Evolutionary conservation across 2,329 filamentous ascomycete genomes (phyloP).

Genomic region (Ophiostoma fasciatum): DNA sequence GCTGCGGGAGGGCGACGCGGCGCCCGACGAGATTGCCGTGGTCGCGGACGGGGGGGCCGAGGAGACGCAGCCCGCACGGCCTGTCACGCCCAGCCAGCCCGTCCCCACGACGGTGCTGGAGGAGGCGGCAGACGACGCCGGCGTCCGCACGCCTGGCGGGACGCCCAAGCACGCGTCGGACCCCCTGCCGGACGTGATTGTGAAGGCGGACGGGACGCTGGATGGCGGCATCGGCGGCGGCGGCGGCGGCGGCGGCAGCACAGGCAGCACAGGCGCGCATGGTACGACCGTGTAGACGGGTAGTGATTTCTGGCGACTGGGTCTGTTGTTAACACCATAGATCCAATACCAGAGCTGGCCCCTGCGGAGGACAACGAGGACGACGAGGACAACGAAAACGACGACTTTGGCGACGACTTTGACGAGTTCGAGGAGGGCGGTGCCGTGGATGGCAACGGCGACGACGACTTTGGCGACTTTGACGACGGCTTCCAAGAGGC

Average conservation of each 20-base stretch:
- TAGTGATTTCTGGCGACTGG: too few species aligned
- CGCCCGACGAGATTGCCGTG: constrained; percentile 45
- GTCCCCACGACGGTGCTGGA: constrained; percentile 40
- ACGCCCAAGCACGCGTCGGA: constrained; percentile 35
- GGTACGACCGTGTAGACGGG: constrained; percentile 26
- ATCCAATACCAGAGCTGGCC: constrained; percentile 8
- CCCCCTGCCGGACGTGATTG: constrained; percentile 36
- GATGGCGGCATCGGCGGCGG: constrained; percentile 14
- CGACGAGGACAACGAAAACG: constrained; percentile 22
- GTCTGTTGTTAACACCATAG: constrained; percentile 18
- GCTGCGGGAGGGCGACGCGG: constrained; percentile 40
- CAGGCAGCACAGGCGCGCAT: constrained; percentile 12
- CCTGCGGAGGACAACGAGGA: constrained; percentile 10
- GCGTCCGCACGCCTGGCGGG: constrained; percentile 28
- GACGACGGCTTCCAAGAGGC: constrained; percentile 55
- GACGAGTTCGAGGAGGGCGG: constrained; percentile 48
- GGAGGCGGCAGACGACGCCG: constrained; percentile 30
- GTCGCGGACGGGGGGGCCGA: constrained; percentile 19
- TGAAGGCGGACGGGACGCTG: constrained; percentile 29
- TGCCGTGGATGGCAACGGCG: constrained; percentile 32
- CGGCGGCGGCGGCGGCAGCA: constrained; percentile 10
- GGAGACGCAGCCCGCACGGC: too few species aligned
- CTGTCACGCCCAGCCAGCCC: constrained; percentile 16
- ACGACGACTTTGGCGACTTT: constrained; percentile 52
- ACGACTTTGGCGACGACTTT: constrained; percentile 44